Base-by-base conservation (phyloP, 768 basidiomycete genomes). In the Lactarius deliciosus region DNA sequence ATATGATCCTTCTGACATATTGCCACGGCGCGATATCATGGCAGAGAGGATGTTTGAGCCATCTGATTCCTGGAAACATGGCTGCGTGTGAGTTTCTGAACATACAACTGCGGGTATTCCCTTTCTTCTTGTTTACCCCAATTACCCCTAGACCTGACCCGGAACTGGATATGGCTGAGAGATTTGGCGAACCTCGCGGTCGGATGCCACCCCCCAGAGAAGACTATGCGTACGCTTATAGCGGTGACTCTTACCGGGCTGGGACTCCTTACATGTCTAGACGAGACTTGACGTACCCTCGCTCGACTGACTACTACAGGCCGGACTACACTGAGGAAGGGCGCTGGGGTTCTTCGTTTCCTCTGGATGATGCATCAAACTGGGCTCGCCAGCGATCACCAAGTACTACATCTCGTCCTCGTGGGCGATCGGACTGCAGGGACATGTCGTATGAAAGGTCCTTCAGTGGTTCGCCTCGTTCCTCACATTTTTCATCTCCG, bases 11-110 rank as follows among this genome's bases (percentile, higher is more conserved):
- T 74, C 60, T 75, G 76, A 68, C 71, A 47, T 55, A 74, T 75
- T 64, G 58, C 25, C 58, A 28, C 53, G 66, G 30, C 77, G 79
- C 60, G 80, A 81, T 64, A 75, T 74, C 64, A 75, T 79, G 57
- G 77, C 80, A 15, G 78, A 82, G 66, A 80, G 87, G 69, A 84
- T 86, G 80, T 86, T 91, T 72, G 90, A 91, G 73, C 88, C 90
- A 38, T 88, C 87, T 40, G 86, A 88, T 22, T 76, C 79, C 38
- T 91, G 90, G 90, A 63, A 64, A 41, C 50, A 68, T 50, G 66
- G 64, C n/a, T 61, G 56, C 60, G 66, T 60, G 61, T 57, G 50
- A 69, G 57, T 63, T 55, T 28, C 45, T 20, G 41, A 28, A 30
- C 59, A 50, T 47, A 36, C 56, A 36, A n/a, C 55, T 38, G 36